Conservation (phyloP, 2,329 filamentous ascomycete species). For the Cladosporium colombiae region DNA sequence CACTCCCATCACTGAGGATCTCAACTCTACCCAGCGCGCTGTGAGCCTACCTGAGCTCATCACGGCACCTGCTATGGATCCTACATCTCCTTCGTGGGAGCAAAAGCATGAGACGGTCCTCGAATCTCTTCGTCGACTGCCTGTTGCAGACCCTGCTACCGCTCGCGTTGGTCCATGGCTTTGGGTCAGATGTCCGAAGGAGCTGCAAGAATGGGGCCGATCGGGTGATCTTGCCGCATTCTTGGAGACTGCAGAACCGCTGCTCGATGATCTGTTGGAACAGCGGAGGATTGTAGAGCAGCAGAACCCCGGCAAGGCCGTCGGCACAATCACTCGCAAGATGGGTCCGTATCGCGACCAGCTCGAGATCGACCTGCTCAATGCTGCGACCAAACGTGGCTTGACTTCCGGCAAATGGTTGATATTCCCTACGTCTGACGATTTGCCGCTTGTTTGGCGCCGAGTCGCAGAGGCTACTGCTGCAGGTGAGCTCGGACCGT, state of each 20-base stretch:
- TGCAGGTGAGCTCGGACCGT: slow-evolving; percentile 68
- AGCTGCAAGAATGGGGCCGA: slow-evolving; percentile 41
- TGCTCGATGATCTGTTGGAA: slow-evolving; percentile 53
- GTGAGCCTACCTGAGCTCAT: background rate
- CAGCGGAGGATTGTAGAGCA: slow-evolving; percentile 53
- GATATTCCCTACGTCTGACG: slow-evolving; percentile 60
- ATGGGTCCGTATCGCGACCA: slow-evolving; percentile 45
- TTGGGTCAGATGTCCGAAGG: slow-evolving; percentile 62
- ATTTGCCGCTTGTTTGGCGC: slow-evolving; percentile 66
- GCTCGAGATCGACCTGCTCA: slow-evolving; percentile 58
- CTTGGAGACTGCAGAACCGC: slow-evolving; percentile 54
- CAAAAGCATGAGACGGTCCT: slow-evolving; percentile 64
- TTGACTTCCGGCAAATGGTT: slow-evolving; percentile 77
- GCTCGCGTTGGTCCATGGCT: slow-evolving; percentile 64
- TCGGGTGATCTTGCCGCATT: slow-evolving; percentile 53
- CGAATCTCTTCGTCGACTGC: slow-evolving; percentile 67
- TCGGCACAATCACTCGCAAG: slow-evolving; percentile 40
- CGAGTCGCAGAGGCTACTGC: slow-evolving; percentile 67
- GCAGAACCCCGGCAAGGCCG: slow-evolving; percentile 52
- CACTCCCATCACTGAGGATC: background rate
- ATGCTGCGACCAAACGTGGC: slow-evolving; percentile 59
- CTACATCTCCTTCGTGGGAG: slow-evolving; percentile 49
- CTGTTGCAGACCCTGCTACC: slow-evolving; percentile 62
- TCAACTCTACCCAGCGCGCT: background rate
- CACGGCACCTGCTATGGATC: slow-evolving; percentile 22